phyloP scores from a whole-genome alignment of 176 grass and related monocot species.

The Thinopyrum elongatum region DNA sequence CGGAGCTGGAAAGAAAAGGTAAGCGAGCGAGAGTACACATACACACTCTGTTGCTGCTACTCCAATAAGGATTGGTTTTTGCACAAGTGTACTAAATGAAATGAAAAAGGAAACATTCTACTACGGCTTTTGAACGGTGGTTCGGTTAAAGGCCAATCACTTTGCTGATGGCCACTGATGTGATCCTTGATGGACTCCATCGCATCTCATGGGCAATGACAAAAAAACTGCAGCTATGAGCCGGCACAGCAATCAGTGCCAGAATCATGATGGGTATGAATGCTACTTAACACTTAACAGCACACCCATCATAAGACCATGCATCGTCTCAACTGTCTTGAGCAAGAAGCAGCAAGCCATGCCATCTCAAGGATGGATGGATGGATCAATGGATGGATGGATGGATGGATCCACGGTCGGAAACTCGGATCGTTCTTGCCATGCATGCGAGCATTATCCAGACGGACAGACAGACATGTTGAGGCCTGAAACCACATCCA shows the following conservation, averaged over 20 bases:
- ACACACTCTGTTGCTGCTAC: not conserved
- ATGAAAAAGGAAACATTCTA: constrained; percentile 18
- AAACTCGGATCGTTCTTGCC: not conserved
- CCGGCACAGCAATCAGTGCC: too few relatives aligned
- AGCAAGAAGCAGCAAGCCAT: not conserved
- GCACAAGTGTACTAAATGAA: not conserved
- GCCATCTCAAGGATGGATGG: too few relatives aligned
- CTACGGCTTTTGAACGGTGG: constrained; percentile 25
- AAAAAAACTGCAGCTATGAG: constrained; percentile 16
- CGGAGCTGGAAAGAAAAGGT: not conserved
- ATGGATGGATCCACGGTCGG: constrained; percentile 7
- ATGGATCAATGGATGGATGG: too few relatives aligned
- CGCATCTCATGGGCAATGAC: constrained; percentile 6
- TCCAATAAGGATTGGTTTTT: constrained; percentile 6
- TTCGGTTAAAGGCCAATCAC: constrained; percentile 41
- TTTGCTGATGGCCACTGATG: constrained; percentile 19
- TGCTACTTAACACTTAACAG: not conserved
- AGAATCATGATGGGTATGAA: constrained; percentile 10
- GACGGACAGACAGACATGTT: constrained; percentile 36
- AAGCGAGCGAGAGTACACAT: not conserved
- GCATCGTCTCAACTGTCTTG: not conserved
- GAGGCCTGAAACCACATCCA: not conserved
- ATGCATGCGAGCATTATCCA: constrained; percentile 38
- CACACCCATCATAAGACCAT: not conserved
- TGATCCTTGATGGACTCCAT: constrained; percentile 35